Conservation (phyloP, 2,329 filamentous ascomycete genomes). For the Apiospora kogelbergensis region DNA sequence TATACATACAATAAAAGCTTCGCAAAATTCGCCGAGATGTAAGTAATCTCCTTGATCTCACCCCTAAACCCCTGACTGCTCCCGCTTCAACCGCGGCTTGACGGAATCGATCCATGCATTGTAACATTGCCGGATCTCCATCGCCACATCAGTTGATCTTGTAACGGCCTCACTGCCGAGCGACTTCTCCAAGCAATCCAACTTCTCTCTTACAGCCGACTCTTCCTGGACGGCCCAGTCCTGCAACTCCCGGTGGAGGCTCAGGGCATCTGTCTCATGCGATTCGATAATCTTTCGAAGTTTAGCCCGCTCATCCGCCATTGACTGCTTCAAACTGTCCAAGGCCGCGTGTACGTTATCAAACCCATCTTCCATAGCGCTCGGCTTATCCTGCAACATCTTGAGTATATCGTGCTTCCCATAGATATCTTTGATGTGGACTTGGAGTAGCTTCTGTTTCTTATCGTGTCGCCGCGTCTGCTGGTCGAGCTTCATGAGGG, state of each 20-base stretch:
- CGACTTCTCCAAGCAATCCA: neutral
- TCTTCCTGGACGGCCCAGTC: neutral
- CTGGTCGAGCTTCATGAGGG: neutral
- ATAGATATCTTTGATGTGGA: neutral
- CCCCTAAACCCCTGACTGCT: neutral
- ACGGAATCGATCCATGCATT: neutral
- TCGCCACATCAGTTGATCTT: neutral
- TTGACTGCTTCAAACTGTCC: neutral
- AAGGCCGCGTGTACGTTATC: neutral
- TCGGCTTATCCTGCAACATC: neutral
- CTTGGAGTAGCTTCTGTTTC: neutral
- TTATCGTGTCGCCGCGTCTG: neutral
- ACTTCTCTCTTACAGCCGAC: neutral
- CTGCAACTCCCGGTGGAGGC: neutral
- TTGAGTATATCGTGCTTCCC: neutral
- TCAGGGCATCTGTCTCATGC: neutral
- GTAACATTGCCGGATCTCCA: neutral
- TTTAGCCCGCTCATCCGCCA: neutral
- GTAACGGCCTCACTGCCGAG: neutral
- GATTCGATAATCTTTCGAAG: neutral
- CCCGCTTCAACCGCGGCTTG: neutral
- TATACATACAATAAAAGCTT: neutral
- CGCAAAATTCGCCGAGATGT: neutral
- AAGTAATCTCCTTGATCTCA: neutral
- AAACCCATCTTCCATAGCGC: neutral